phyloP scores from a whole-genome alignment of 2,329 filamentous ascomycete species.

The Pestalotiopsis sp. region DNA sequence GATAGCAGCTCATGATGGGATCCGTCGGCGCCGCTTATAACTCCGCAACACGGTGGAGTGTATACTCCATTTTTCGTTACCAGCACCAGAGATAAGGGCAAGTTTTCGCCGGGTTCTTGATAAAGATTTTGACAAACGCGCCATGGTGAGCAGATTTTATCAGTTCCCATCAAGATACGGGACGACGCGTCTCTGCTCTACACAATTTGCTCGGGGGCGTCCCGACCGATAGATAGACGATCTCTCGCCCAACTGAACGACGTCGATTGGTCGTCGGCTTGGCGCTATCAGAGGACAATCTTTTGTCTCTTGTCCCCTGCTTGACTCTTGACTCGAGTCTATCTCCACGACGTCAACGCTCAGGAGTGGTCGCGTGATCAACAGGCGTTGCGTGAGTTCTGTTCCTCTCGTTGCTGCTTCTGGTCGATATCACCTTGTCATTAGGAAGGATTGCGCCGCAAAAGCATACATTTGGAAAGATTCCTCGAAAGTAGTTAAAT shows the following conservation, averaged over 20 bases:
- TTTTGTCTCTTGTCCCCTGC: not conserved
- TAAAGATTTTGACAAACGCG: not conserved
- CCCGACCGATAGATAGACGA: not conserved
- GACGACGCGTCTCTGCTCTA: not conserved
- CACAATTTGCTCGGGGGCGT: not conserved
- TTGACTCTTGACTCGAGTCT: not conserved
- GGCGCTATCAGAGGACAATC: not conserved
- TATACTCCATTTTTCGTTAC: constrained; percentile 1
- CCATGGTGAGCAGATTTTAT: not conserved
- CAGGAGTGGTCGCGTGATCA: no score
- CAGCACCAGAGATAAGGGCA: not conserved
- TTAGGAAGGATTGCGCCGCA: no score
- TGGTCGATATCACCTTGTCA: no score
- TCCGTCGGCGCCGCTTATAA: not conserved
- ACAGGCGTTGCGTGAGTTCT: no score
- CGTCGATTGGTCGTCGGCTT: not conserved
- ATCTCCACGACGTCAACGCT: no score
- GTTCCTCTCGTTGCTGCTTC: no score
- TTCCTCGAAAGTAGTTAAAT: no score
- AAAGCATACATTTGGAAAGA: no score
- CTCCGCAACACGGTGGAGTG: not conserved
- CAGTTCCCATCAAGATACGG: not conserved
- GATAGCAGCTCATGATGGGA: not conserved
- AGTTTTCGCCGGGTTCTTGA: not conserved
- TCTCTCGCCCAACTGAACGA: not conserved